These are phyloP conservation scores for Prototheca wickerhamii DNA, from an alignment of 163 green algal genomes.

Conservation along the genomic window DNA sequence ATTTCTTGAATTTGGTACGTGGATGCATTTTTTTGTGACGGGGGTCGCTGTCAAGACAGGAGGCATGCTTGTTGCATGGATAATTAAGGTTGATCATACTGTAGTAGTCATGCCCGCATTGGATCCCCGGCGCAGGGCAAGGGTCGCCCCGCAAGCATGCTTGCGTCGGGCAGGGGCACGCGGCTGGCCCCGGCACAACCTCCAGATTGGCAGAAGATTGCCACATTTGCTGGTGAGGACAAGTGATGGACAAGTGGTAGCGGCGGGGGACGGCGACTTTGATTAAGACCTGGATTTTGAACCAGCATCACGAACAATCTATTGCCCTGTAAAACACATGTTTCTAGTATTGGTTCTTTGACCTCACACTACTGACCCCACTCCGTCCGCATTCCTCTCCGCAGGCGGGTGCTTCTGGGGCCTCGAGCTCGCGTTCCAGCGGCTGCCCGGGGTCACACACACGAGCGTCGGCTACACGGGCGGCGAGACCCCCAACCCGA, in stretches of 20 bases:
- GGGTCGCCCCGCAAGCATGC: background rate
- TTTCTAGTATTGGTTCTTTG: background rate
- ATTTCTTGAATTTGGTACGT: too few relatives aligned
- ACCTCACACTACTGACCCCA: background rate
- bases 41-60: too few relatives aligned
- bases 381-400: background rate
- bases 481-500: constrained; percentile 41
- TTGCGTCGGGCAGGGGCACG: background rate
- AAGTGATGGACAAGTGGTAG: background rate
- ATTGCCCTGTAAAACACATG: background rate
- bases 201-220: background rate
- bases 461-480: constrained; percentile 53
- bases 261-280: background rate
- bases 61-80: too few relatives aligned
- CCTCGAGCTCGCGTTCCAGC: constrained; percentile 59
- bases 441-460: constrained; percentile 47
- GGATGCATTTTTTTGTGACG: too few relatives aligned
- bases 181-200: background rate
- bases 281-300: background rate
- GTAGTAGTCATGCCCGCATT: too few relatives aligned
- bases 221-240: background rate
- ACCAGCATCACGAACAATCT: too few relatives aligned
- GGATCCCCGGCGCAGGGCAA: too few relatives aligned
- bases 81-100: too few relatives aligned
- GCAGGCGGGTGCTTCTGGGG: constrained; percentile 21